Conservation (phyloP, 2,329 filamentous ascomycete species). For the Penicillium sclerotiorum region DNA sequence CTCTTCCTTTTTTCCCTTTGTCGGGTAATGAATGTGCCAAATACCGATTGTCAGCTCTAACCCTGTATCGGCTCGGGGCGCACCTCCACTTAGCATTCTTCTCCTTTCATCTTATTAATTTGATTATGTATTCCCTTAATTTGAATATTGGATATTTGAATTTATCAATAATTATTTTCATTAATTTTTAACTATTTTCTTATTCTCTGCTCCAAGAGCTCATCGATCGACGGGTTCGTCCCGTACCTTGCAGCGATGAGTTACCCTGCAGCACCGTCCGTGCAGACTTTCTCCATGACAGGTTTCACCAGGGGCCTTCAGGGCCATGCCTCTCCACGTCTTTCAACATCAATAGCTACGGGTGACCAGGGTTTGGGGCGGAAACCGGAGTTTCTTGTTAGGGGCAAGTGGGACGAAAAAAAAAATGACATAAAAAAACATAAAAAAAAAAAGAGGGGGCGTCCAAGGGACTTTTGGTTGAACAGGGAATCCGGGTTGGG, state of each 20-base stretch:
- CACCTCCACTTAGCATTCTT: constrained; percentile 5
- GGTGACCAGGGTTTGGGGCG: background rate
- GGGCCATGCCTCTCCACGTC: no score
- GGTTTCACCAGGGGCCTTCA: constrained; percentile 13
- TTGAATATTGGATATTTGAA: no score
- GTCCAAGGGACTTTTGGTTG: constrained; percentile 7
- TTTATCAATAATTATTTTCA: background rate
- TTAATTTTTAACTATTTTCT: background rate
- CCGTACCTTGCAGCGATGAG: constrained; percentile 29
- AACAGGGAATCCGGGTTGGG: constrained; percentile 5
- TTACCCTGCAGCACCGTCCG: constrained; percentile 27
- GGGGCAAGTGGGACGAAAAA: constrained; percentile 11
- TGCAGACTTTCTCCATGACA: constrained; percentile 13
- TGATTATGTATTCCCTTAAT: no score
- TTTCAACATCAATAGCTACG: no score
- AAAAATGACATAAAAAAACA: background rate
- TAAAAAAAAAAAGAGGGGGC: background rate
- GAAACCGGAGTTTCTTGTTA: background rate
- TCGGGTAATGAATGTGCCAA: background rate
- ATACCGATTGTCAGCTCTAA: background rate
- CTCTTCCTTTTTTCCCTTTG: no score
- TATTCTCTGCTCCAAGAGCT: no score
- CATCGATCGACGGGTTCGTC: constrained; percentile 29
- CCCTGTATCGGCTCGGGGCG: constrained; percentile 4
- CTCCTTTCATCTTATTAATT: background rate